phyloP scores from a whole-genome alignment of 331 rosid species.

The Arachis monticola region DNA sequence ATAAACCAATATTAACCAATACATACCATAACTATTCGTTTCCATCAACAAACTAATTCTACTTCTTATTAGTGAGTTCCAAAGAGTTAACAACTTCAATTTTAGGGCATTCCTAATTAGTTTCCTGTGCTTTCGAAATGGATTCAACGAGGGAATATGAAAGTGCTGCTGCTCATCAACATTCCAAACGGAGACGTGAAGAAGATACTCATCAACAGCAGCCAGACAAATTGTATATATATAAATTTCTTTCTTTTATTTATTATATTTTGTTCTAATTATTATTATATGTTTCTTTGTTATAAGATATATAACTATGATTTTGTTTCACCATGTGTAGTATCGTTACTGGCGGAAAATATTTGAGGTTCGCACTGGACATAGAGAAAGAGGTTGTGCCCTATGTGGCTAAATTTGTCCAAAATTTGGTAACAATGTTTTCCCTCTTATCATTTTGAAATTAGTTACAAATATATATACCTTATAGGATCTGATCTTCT shows the following conservation, averaged over 20 bases:
- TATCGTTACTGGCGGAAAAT: neutral
- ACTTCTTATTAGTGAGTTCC: too few species aligned
- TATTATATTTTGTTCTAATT: neutral
- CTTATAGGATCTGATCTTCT: too few species aligned
- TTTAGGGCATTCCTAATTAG: too few species aligned
- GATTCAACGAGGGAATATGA: neutral
- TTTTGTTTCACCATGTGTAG: neutral
- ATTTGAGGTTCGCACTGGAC: too few species aligned
- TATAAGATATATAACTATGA: too few species aligned
- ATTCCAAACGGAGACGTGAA: constrained; percentile 9
- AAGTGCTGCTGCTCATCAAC: neutral
- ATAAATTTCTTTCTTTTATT: neutral
- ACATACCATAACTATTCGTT: too few species aligned
- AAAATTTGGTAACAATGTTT: neutral
- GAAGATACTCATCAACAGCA: constrained; percentile 2
- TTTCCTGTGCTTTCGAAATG: constrained; percentile 1
- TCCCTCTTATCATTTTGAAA: too few species aligned
- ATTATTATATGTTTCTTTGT: neutral
- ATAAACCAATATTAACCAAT: too few species aligned
- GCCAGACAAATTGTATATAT: neutral
- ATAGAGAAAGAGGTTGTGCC: neutral
- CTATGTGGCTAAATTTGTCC: neutral
- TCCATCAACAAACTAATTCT: too few species aligned
- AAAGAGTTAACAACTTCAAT: neutral
- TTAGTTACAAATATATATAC: too few species aligned